A percentile compares a stretch with the other conserved stretches of the same genome.
Evolutionary conservation across 345 rosid species (phyloP).

Genomic region (Corchorus olitorius): DNA sequence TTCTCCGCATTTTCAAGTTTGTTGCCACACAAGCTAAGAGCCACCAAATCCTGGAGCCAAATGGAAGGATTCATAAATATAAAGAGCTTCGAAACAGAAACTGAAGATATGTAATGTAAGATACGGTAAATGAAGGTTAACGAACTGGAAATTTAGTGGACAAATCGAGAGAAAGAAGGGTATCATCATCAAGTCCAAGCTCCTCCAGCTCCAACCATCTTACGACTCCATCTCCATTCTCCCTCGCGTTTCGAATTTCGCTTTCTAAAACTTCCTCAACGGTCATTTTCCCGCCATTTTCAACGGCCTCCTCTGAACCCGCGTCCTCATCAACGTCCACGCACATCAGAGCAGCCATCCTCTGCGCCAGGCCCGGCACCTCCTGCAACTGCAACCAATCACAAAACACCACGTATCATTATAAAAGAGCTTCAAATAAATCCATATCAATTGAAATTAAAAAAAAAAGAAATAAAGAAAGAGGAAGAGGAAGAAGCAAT

Average conservation of each 20-base stretch:
- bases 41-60: conserved; percentile 62
- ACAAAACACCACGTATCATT: background rate
- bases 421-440: background rate
- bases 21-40: conserved; percentile 82
- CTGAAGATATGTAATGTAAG: background rate
- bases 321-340: conserved; percentile 49
- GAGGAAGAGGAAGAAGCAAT: no score
- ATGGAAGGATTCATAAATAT: background rate
- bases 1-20: conserved; percentile 56
- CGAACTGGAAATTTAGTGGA: conserved; percentile 65
- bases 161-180: conserved; percentile 57
- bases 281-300: conserved; percentile 34
- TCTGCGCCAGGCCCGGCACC: conserved; percentile 85
- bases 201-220: conserved; percentile 94
- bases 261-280: conserved; percentile 48
- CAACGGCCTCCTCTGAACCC: conserved; percentile 40
- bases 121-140: background rate
- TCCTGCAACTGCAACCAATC: conserved; percentile 67
- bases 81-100: background rate
- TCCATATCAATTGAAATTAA: background rate
- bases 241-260: conserved; percentile 54
- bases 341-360: conserved; percentile 94
- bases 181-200: conserved; percentile 59
- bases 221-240: conserved; percentile 46
- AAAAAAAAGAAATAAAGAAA: background rate